Evolutionary conservation across 2,329 filamentous ascomycete genomes (phyloP), one percentile per base, ranked within the genome.

Genomic region (Cercospora zeae-maydis): DNA sequence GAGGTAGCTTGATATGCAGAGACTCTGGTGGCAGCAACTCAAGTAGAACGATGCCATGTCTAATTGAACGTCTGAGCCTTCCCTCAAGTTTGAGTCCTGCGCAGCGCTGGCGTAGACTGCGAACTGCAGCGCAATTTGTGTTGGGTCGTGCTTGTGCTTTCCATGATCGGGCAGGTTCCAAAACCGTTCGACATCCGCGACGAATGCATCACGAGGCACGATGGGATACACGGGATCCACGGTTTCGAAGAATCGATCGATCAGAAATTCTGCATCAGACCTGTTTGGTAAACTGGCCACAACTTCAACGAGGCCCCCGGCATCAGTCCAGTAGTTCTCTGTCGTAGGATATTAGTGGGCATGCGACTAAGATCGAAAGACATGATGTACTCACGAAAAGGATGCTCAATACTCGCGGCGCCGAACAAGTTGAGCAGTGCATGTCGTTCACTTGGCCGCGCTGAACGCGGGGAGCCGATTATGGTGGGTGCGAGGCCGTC

Each of bases 1-100:
- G 4, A 61, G 39, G 34, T 56, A 61, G n/a, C 33, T 42, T 21
- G 33, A 56, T 13, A 61, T 24, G 45, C 59, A 61, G 16, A 61
- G 59, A 13, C 33, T 24, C 37, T 57, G 59, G 37, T 61, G 59
- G 19, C 59, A 31, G 36, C 33, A 34, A 47, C 33, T 42, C 9
- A 61, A 14, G 27, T 51, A 52, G n/a, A 58, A 62, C 34, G 33
- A 47, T 30, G 54, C 21, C 24, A 57, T 62, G 31, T 34, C 34
- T 33, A 37, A n/a, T 30, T 51, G 62, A 8, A 49, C 42, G 11
- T 49, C 42, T 19, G 42, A 49, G 42, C 21, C 42, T 49, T 49
- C 42, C 21, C 21, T 49, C 6, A 49, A 27, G 21, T 10, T 27
- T 8, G 42, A 47, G 30, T 58, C 42, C 21, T 61, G 59, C 14